Evolutionary conservation across 176 grass and related monocot genomes (phyloP).

Genomic region (Ampelocalamus luodianensis): DNA sequence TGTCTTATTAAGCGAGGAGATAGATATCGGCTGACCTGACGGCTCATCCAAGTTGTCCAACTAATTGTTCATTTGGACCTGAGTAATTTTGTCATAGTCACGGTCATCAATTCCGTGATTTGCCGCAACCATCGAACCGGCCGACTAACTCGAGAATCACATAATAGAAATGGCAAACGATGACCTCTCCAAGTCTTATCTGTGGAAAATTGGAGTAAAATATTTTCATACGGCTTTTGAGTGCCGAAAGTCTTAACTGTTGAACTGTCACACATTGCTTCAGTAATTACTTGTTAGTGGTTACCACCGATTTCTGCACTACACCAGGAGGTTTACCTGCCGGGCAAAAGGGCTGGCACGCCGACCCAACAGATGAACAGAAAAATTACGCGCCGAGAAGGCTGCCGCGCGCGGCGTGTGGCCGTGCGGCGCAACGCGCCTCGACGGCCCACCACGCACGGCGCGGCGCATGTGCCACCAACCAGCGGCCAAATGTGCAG

Average conservation of each 20-base stretch:
- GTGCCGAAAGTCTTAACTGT: no score
- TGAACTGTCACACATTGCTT: no score
- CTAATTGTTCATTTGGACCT: not conserved
- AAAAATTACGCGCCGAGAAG: not conserved
- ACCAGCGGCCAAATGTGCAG: not conserved
- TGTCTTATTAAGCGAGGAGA: not conserved
- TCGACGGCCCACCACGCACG: slow-evolving; percentile 14
- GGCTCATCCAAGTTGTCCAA: not conserved
- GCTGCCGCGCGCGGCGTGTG: slow-evolving; percentile 10
- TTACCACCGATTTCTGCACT: not conserved
- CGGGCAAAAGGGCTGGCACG: not conserved
- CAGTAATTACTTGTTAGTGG: no score
- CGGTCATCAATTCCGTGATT: not conserved
- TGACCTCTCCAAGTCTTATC: not conserved
- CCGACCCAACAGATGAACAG: no score
- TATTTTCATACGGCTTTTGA: not conserved
- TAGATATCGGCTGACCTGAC: not conserved
- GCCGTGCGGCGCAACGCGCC: not conserved
- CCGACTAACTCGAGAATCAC: not conserved
- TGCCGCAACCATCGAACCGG: not conserved
- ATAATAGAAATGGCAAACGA: not conserved
- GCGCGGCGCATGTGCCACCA: not conserved
- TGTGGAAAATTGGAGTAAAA: not conserved
- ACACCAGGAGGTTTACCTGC: not conserved
- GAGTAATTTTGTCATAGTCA: not conserved